Conservation (phyloP, 2,329 filamentous ascomycete genomes). For the Fusarium humuli region DNA sequence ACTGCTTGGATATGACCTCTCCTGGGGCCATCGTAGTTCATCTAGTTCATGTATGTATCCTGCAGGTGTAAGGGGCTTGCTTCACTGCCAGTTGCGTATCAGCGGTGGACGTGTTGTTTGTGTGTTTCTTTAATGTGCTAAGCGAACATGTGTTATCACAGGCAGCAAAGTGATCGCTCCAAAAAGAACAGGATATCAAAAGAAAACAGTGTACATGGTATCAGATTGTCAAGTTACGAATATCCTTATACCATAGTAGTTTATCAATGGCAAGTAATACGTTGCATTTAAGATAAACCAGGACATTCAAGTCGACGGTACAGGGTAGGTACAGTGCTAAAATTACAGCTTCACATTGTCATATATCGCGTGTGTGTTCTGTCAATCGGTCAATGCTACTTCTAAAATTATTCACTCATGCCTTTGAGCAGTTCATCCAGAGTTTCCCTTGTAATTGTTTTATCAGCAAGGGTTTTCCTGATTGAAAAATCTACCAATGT, state of each 20-base stretch:
- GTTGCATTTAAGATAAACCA: not conserved
- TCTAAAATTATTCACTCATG: not conserved
- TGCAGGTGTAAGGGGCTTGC: slow-evolving; percentile 18
- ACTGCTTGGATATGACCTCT: slow-evolving; percentile 7
- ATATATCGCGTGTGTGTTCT: not conserved
- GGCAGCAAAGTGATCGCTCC: too few species aligned
- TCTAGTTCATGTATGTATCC: slow-evolving; percentile 14
- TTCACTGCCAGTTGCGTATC: not conserved
- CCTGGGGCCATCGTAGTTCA: slow-evolving; percentile 2
- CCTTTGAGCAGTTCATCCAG: not conserved
- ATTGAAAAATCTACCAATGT: not conserved
- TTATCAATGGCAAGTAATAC: not conserved
- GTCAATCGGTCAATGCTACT: not conserved
- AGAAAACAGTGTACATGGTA: not conserved
- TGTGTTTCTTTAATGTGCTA: not conserved
- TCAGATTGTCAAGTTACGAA: not conserved
- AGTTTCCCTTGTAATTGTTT: not conserved
- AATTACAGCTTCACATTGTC: not conserved
- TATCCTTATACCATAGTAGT: too few species aligned
- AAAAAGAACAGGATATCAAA: not conserved
- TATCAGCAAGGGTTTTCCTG: not conserved
- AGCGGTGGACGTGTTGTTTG: not conserved
- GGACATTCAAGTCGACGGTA: not conserved
- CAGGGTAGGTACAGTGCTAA: not conserved
- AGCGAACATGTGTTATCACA: not conserved